Base-by-base conservation (phyloP, 1,284 basidiomycete species). In the Thelephora terrestris region DNA sequence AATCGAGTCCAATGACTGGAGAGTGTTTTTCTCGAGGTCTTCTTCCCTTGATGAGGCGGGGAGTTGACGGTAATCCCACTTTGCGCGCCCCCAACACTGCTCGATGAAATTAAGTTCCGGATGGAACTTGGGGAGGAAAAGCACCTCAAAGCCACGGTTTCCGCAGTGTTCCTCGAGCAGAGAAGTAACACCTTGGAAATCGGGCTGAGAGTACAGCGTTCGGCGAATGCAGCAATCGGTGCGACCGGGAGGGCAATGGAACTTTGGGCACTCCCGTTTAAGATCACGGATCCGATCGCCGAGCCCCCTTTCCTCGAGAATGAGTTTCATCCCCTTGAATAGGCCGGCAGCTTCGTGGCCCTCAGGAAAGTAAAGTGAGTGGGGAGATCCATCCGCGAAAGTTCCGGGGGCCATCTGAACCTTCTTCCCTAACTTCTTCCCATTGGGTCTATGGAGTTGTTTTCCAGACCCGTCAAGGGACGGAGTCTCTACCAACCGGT, bases 291-390 rank as follows among this genome's bases (percentile, higher is more conserved):
- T 7, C 5, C 5, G 12, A 46, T 35, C 20, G 4, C 7, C 7
- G 24, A 57, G 58, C 5, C 59, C 59, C 2, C 58, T 48, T 45
- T 67, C 65, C 27, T 58, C 50, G 2, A 70, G 52, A 34, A 70
- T 60, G 0, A 46, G n/a, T 0, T 52, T 55, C 67, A 70, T 69
- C 1, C 67, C 67, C 53, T 69, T 69, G 56, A 67, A 67, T 4
- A 54, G 34, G 1, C 65, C 63, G 3, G 52, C 51, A 7, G 49
- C 35, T 18, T 50, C 50, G 51, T 68, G 64, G 17, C 47, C 59
- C 10, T 51, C 47, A 18, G 59, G 61, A 40, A 58, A 69, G 52
- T 71, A 71, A 5, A 70, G 52, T 4, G 50, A 44, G 50, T 72
- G 68, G 2, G 47, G 50, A 5, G 27, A 36, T 1, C 68, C 65